phyloP scores from a whole-genome alignment of 1,139 yeast genomes.

The Fermentozyma sake region DNA sequence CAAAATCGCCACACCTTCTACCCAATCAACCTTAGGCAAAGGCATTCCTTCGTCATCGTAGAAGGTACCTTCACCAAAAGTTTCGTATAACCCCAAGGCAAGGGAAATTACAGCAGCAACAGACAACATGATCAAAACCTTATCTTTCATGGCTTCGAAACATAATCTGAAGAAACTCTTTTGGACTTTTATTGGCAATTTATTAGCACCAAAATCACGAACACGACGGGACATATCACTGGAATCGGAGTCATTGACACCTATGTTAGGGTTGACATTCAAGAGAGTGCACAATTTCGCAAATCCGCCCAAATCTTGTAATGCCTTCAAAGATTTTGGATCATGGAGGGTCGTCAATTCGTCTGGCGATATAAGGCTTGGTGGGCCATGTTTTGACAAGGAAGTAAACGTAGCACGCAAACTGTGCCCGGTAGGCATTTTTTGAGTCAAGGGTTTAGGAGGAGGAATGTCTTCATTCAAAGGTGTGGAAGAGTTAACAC shows the following conservation, averaged over 20 bases:
- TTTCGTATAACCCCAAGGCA: constrained; percentile 87
- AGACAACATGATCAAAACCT: constrained; percentile 77
- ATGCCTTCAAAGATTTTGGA: constrained; percentile 44
- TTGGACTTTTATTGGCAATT: constrained; percentile 62
- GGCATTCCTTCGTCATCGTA: constrained; percentile 73
- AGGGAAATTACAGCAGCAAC: constrained; percentile 87
- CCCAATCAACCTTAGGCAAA: constrained; percentile 89
- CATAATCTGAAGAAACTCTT: constrained; percentile 68
- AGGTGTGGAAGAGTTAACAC: constrained; percentile 14
- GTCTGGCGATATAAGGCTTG: constrained; percentile 16
- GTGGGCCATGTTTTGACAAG: constrained; percentile 2
- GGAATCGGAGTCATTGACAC: constrained; percentile 34
- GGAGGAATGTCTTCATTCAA: constrained; percentile 6
- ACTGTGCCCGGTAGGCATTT: constrained; percentile 2
- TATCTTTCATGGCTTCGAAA: constrained; percentile 85
- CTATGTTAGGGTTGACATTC: constrained; percentile 38
- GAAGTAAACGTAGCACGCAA: constrained; percentile 1
- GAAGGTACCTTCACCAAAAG: constrained; percentile 78
- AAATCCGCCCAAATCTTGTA: constrained; percentile 43
- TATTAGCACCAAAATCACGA: constrained; percentile 59
- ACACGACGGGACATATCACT: constrained; percentile 32
- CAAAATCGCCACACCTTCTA: constrained; percentile 96
- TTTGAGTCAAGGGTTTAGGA: constrained; percentile 2
- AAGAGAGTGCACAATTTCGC: constrained; percentile 22
- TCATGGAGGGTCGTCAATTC: constrained; percentile 45